Evolutionary conservation across 192 early-diverging fungal species (phyloP).

Genomic region (Pilaira anomala): DNA sequence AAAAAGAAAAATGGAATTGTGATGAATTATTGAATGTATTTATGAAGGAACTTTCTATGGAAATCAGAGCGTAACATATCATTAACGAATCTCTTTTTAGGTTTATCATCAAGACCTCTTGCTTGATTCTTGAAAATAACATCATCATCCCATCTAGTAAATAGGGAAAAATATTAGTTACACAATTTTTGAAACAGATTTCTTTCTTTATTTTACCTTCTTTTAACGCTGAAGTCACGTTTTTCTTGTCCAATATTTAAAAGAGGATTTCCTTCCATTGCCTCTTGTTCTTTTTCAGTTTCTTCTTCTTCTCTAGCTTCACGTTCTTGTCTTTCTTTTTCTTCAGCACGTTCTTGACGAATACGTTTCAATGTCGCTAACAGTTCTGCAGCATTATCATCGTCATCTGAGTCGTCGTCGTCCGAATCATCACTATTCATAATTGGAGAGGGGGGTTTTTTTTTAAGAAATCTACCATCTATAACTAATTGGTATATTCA

Average conservation of each 20-base stretch:
- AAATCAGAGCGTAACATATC: slow-evolving; percentile 96
- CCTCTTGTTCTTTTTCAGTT: slow-evolving; percentile 54
- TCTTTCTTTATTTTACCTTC: slow-evolving; percentile 44
- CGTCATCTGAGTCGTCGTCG: slow-evolving; percentile 67
- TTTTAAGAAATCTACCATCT: background rate
- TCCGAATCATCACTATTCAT: slow-evolving; percentile 18
- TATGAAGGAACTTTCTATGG: slow-evolving; percentile 93
- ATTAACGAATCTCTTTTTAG: slow-evolving; percentile 95
- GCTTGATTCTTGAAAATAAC: slow-evolving; percentile 99
- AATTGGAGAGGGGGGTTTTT: too few relatives aligned
- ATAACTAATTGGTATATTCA: too few relatives aligned
- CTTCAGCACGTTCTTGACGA: slow-evolving; percentile 86
- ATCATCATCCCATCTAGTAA: slow-evolving; percentile 92
- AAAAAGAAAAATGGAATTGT: too few relatives aligned
- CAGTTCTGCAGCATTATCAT: slow-evolving; percentile 89
- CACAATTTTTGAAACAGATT: background rate
- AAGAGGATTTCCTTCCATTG: slow-evolving; percentile 78
- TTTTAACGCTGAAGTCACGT: slow-evolving; percentile 78
- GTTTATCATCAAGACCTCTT: slow-evolving; percentile 76
- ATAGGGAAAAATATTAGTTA: background rate
- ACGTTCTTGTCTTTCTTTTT: slow-evolving; percentile 74
- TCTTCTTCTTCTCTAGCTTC: slow-evolving; percentile 58
- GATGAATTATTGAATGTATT: slow-evolving; percentile 70
- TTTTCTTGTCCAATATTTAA: slow-evolving; percentile 50
- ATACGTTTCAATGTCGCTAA: slow-evolving; percentile 88